phyloP scores from a whole-genome alignment of 148 eudicot genomes.

The Rhododendron ovatum region DNA sequence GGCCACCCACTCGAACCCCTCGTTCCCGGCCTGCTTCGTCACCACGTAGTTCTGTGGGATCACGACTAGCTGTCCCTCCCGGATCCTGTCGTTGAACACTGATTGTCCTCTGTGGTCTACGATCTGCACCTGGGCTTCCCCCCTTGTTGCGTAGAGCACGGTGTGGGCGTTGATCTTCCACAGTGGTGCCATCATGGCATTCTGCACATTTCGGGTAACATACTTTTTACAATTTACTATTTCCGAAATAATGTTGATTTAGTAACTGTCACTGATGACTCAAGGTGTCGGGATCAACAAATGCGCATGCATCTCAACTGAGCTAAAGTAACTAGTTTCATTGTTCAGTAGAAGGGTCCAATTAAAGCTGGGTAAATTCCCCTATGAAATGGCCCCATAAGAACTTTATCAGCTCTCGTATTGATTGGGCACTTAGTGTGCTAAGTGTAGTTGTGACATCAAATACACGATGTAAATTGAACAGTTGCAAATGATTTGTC shows the following conservation, averaged over 20 bases:
- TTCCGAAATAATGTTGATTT: neutral
- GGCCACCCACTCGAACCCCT: slow-evolving; percentile 64
- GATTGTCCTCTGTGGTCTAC: slow-evolving; percentile 52
- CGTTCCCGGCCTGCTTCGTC: slow-evolving; percentile 48
- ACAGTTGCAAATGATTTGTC: neutral
- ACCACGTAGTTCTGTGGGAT: slow-evolving; percentile 66
- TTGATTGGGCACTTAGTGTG: no score
- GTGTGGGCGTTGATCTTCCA: slow-evolving; percentile 3
- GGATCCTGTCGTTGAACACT: slow-evolving; percentile 51
- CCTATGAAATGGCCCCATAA: no score
- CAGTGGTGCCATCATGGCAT: neutral
- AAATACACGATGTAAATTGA: neutral
- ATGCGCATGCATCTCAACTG: no score
- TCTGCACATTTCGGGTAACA: neutral
- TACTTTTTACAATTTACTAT: neutral
- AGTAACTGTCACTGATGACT: no score
- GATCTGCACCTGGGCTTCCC: slow-evolving; percentile 30
- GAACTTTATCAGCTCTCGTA: no score
- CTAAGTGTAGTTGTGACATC: neutral
- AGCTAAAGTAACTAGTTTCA: no score
- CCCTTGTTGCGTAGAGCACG: neutral
- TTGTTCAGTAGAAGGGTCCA: no score
- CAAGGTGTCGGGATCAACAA: no score
- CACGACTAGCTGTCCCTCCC: slow-evolving; percentile 54
- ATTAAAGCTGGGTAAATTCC: no score